Evolutionary conservation across 495 filamentous ascomycete genomes (phyloP).

Genomic region (Hypoxylon lienhwacheense): DNA sequence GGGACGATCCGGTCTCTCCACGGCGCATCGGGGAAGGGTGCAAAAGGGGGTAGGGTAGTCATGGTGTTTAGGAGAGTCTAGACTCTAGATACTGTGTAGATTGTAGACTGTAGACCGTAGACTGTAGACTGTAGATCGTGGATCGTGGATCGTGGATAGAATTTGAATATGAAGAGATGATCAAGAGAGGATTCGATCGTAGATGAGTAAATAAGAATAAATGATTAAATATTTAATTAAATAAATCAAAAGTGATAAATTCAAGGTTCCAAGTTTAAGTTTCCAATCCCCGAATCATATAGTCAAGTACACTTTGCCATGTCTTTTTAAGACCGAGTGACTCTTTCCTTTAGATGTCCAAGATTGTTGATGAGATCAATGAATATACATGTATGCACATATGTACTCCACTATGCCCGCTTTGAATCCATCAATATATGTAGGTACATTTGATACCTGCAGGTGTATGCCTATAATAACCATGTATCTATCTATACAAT

Average conservation of each 20-base stretch:
- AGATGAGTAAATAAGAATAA: too few relatives aligned
- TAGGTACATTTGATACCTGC: neutral
- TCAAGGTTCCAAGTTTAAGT: too few relatives aligned
- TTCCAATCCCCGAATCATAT: too few relatives aligned
- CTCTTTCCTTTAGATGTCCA: constrained; percentile 31
- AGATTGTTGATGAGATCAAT: neutral
- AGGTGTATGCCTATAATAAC: neutral
- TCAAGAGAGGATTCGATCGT: too few relatives aligned
- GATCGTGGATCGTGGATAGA: neutral
- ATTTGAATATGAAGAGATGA: neutral
- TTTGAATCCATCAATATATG: neutral
- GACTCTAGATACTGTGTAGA: too few relatives aligned
- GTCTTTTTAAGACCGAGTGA: constrained; percentile 42
- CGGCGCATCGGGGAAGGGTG: constrained; percentile 69
- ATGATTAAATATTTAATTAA: too few relatives aligned
- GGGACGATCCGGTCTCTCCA: constrained; percentile 66
- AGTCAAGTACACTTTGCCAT: constrained; percentile 6
- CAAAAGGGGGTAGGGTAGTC: constrained; percentile 63
- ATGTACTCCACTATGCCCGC: neutral
- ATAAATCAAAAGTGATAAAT: too few relatives aligned
- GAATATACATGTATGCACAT: neutral
- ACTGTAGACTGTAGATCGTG: too few relatives aligned
- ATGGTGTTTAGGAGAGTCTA: constrained; percentile 11
- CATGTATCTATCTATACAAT: too few relatives aligned
- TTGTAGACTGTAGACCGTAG: too few relatives aligned